A percentile compares a stretch with the other conserved stretches of the same genome.
Evolutionary conservation across 768 basidiomycete species (phyloP).

Genomic region (Termitomyces sp.): DNA sequence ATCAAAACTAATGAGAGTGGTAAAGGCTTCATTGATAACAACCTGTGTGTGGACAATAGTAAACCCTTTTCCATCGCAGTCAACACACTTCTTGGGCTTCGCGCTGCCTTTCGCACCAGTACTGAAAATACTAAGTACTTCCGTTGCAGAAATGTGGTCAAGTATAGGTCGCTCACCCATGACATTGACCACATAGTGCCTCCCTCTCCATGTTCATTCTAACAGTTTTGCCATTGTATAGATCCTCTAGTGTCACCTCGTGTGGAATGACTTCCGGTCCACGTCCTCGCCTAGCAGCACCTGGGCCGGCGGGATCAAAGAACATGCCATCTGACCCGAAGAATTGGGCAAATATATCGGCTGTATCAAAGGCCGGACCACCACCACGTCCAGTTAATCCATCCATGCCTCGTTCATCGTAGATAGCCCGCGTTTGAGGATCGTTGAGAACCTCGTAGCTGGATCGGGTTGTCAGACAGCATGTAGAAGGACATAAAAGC

Average conservation of each 20-base stretch:
- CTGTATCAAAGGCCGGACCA: constrained; percentile 46
- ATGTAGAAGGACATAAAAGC: neutral
- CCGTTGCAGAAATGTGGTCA: neutral
- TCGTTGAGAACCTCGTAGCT: constrained; percentile 85
- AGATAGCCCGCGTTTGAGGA: constrained; percentile 57
- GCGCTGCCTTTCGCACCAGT: constrained; percentile 78
- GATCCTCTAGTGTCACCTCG: constrained; percentile 85
- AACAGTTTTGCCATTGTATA: constrained; percentile 87
- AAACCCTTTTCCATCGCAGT: constrained; percentile 83
- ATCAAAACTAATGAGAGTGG: neutral
- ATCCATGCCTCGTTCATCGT: constrained; percentile 71
- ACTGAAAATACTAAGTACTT: constrained; percentile 28
- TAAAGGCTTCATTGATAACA: constrained; percentile 4
- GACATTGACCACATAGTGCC: constrained; percentile 70
- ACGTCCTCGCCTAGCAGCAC: constrained; percentile 38
- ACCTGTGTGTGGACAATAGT: constrained; percentile 54
- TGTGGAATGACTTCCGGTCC: constrained; percentile 75
- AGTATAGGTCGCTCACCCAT: constrained; percentile 49
- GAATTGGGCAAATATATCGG: constrained; percentile 72
- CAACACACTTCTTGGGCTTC: constrained; percentile 78
- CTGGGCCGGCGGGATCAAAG: constrained; percentile 60
- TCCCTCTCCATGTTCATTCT: constrained; percentile 89
- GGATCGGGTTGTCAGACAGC: constrained; percentile 5
- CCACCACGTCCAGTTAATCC: constrained; percentile 47
- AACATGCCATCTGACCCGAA: constrained; percentile 49